Evolutionary conservation across 768 basidiomycete genomes (phyloP), one percentile per base, ranked within the genome.

Genomic region (Trametes coccinea): DNA sequence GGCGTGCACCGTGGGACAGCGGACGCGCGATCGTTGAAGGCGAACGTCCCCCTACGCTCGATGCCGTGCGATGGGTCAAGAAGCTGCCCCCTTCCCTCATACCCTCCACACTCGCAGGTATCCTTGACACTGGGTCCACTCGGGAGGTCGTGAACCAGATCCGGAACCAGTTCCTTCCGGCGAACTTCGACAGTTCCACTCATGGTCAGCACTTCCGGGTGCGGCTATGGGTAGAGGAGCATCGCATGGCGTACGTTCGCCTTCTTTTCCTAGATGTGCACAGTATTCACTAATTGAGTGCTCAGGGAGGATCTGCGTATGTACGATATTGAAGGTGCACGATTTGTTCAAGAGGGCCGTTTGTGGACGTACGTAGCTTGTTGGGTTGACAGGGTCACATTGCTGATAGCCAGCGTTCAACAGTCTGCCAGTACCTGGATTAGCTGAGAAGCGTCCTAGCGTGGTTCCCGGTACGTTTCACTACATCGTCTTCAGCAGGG

Each of bases 361-460:
- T 73, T 78, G 22, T 84, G 84, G 69, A 74, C 79, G 82, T 82
- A 62, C 61, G 78, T 59, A 1, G 1, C 34, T 9, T 37, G 41
- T n/a, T 27, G 4, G 6, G 29, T 47, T n/a, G n/a, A n/a, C n/a
- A n/a, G n/a, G n/a, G 2, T 22, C 11, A 17, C 50, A 55, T 52
- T 47, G 30, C 39, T 27, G 27, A 22, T 54, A 2, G 43, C 17
- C 49, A 43, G 29, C 40, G 6, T 10, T 10, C 1, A 43, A 11
- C 14, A 86, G 84, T 27, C 70, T 87, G 7, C 56, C 72, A 34
- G 84, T 88, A 6, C 76, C 81, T 33, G 85, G 84, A 5, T 73
- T 86, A 1, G 83, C 81, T 1, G 84, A 86, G 71, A 81, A 81
- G 51, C 76, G 85, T 4, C 85, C 85, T 0, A 83, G 81, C 22